Evolutionary conservation across 2,329 filamentous ascomycete species (phyloP), one percentile per base, ranked within the genome.

Genomic region (Botryotinia globosa): DNA sequence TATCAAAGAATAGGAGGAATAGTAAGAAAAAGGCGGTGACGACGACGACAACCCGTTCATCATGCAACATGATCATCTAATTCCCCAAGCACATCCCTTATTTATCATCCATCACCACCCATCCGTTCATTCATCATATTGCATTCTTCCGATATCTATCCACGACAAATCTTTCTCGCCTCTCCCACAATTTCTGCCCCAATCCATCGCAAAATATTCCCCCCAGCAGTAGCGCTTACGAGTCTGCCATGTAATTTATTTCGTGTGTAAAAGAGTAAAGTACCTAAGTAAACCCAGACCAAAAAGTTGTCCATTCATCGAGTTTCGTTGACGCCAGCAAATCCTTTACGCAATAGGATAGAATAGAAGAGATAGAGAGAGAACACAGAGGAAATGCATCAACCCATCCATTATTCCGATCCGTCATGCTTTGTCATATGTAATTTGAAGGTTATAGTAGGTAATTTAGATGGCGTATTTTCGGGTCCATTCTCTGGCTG

Each of bases 401-500:
- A 74, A 48, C 66, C 62, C 65, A 68, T 68, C 51, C 65, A 56
- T 68, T 56, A 68, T 68, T 68, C 65, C 65, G 37, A 68, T 68
- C 65, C 65, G 37, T 56, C 32, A 68, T 68, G 65, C 65, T 37
- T 68, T 68, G 45, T 65, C 45, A 66, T 66, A 51, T 64, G 69
- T 66, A 69, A 69, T 61, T 69, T 72, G 51, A 69, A 62, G 67
- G 56, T 61, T 61, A 32, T 45, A 56, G 12, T 14, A 34, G 39
- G 37, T 69, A 42, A 56, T 45, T 74, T 90, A 98, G 84, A 98
- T 96, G 82, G 96, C 96, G 83, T 98, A 98, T 89, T 99, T 99
- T 84, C 95, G 90, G 80, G 96, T 99, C 96, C 96, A 99, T 86
- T 99, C 96, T 80, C 95, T 89, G 75, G 96, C 96, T 73, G 94